phyloP scores from a whole-genome alignment of 2,329 filamentous ascomycete genomes.

The Fusarium sp. region DNA sequence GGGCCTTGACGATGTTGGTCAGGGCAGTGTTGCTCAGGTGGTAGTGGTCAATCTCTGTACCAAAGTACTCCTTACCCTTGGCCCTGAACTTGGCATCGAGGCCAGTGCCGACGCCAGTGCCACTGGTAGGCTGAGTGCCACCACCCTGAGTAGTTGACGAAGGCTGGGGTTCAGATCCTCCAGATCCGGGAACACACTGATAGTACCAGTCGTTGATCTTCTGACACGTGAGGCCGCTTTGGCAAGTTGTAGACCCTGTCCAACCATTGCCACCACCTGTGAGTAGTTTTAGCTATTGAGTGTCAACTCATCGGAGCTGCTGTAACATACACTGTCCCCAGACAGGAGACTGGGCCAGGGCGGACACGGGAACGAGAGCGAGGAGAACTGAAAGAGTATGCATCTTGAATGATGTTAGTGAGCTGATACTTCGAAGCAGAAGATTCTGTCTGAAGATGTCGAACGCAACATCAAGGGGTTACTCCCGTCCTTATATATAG shows the following conservation, averaged over 20 bases:
- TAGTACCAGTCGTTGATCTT: conserved; percentile 20
- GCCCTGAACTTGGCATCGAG: conserved; percentile 53
- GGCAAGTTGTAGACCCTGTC: neutral
- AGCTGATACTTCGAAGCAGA: neutral
- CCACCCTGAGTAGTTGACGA: neutral
- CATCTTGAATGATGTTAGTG: neutral
- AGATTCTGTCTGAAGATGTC: neutral
- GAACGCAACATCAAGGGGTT: neutral
- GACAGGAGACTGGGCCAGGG: conserved; percentile 7
- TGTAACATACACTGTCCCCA: conserved; percentile 17
- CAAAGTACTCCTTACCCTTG: conserved; percentile 70
- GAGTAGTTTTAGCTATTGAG: neutral
- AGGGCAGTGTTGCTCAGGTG: conserved; percentile 56
- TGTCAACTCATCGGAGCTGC: neutral
- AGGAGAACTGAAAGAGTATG: conserved; percentile 4
- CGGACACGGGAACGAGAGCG: neutral
- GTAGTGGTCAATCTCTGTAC: conserved; percentile 63
- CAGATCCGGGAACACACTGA: conserved; percentile 12
- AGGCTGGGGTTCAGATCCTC: neutral
- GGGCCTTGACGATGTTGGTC: conserved; percentile 61
- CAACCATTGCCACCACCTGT: neutral
- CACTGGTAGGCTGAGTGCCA: neutral
- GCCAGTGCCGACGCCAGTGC: neutral
- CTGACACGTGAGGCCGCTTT: neutral
- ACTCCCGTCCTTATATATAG: conserved; percentile 1